Conservation (phyloP, 192 early-diverging fungal genomes). For the Dissophora globulifera region DNA sequence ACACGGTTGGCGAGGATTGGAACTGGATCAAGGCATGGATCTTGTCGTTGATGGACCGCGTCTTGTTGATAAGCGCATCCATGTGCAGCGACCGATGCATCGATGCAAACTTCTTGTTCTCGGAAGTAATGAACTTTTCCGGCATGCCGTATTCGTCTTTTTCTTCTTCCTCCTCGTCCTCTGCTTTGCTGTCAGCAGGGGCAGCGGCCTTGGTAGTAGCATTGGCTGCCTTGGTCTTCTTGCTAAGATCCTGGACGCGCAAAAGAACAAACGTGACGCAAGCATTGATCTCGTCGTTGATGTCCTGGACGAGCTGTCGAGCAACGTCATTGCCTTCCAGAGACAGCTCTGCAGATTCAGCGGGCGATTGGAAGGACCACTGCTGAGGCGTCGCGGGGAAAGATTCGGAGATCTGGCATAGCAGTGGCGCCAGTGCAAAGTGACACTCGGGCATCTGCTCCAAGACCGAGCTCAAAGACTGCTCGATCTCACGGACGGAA, state of each 20-base stretch:
- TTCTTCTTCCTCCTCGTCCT: conserved; percentile 52
- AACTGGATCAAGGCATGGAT: conserved; percentile 19
- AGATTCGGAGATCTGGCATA: conserved; percentile 50
- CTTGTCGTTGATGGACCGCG: conserved; percentile 42
- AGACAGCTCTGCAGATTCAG: not conserved
- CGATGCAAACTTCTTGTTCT: conserved; percentile 50
- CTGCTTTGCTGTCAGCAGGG: conserved; percentile 53
- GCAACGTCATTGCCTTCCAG: conserved; percentile 27
- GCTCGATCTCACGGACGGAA: conserved; percentile 40
- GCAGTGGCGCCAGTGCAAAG: conserved; percentile 51
- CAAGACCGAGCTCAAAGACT: conserved; percentile 19
- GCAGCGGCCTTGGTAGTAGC: conserved; percentile 51
- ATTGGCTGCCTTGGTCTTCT: conserved; percentile 14
- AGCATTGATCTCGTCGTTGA: conserved; percentile 46
- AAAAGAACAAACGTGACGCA: conserved; percentile 43
- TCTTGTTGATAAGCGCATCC: conserved; percentile 52
- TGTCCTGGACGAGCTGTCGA: conserved; percentile 33
- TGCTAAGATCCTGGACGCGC: conserved; percentile 46
- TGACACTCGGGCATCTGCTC: conserved; percentile 42
- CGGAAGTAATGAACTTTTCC: conserved; percentile 57
- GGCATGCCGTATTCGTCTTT: conserved; percentile 58
- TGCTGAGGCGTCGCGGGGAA: conserved; percentile 46
- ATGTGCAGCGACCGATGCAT: conserved; percentile 45
- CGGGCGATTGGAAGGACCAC: conserved; percentile 1
- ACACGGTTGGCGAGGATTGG: not conserved